Evolutionary conservation across 768 basidiomycete species (phyloP).

Genomic region (Rhizopogon vinicolor): DNA sequence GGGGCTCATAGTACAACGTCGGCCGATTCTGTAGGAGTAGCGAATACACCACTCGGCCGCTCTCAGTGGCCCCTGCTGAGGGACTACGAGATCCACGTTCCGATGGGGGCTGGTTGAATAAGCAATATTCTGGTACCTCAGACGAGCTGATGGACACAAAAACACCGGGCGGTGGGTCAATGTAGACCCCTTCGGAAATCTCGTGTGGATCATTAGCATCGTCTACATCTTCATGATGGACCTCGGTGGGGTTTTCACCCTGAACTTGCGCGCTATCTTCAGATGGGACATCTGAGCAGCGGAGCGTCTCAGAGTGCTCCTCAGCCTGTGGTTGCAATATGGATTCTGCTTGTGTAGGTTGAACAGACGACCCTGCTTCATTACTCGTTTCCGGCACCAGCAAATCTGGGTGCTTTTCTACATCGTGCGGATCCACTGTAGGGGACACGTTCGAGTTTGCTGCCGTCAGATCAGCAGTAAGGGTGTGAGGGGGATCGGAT

Average conservation of each 20-base stretch:
- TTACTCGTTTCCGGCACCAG: not conserved
- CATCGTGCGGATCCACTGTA: not conserved
- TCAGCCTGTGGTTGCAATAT: not conserved
- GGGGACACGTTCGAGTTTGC: too few species aligned
- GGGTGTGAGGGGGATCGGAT: not conserved
- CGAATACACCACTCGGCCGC: slow-evolving; percentile 17
- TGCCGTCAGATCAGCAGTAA: not conserved
- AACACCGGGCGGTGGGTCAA: slow-evolving; percentile 71
- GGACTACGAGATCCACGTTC: slow-evolving; percentile 22
- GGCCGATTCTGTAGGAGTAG: slow-evolving; percentile 60
- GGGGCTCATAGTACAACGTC: slow-evolving; percentile 73
- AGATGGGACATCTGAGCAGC: slow-evolving; percentile 1
- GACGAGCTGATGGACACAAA: slow-evolving; percentile 42
- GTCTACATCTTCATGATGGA: not conserved
- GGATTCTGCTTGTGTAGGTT: not conserved
- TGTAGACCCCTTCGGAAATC: slow-evolving; percentile 64
- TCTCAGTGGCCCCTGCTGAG: slow-evolving; percentile 10
- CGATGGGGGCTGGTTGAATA: slow-evolving; percentile 52
- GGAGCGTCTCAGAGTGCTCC: not conserved
- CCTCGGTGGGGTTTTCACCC: slow-evolving; percentile 16
- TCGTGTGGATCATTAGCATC: slow-evolving; percentile 42
- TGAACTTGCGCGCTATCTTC: slow-evolving; percentile 2
- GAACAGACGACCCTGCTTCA: not conserved
- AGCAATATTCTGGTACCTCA: slow-evolving; percentile 36
- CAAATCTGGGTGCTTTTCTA: not conserved